phyloP scores from a whole-genome alignment of 2,329 filamentous ascomycete species.

The Cladosporium sp. region DNA sequence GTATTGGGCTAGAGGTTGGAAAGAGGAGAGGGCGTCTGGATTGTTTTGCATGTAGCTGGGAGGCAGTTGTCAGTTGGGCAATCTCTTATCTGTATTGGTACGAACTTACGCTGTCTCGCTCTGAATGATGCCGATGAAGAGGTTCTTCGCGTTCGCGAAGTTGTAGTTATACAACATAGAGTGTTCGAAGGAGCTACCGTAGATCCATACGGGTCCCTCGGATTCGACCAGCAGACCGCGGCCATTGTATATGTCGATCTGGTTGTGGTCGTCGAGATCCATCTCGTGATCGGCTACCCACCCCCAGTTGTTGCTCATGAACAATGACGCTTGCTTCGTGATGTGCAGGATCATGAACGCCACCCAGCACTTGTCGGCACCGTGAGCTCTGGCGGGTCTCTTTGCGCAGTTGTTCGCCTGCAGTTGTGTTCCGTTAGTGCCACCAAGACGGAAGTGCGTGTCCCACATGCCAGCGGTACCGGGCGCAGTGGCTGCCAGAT shows the following conservation, averaged over 20 bases:
- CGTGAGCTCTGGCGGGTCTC: constrained; percentile 54
- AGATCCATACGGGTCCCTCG: constrained; percentile 45
- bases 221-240: constrained; percentile 73
- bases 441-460: constrained; percentile 75
- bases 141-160: constrained; percentile 68
- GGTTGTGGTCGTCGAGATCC: constrained; percentile 65
- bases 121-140: constrained; percentile 82
- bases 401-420: constrained; percentile 75
- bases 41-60: constrained; percentile 69
- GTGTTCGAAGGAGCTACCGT: constrained; percentile 65
- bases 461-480: constrained; percentile 84
- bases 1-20: constrained; percentile 54
- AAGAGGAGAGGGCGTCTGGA: constrained; percentile 66
- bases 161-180: constrained; percentile 74
- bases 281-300: constrained; percentile 93
- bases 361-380: constrained; percentile 61
- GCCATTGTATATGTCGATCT: constrained; percentile 82
- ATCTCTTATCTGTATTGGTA: too few relatives aligned
- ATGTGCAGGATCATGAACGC: constrained; percentile 56
- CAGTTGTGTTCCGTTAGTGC: constrained; percentile 51
- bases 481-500: constrained; percentile 62
- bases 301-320: constrained; percentile 87
- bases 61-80: too few relatives aligned
- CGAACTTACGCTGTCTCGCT: constrained; percentile 73
- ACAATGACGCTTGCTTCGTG: constrained; percentile 56